Conservation (phyloP, 129 eudicot species). For the Oenanthe sinensis region DNA sequence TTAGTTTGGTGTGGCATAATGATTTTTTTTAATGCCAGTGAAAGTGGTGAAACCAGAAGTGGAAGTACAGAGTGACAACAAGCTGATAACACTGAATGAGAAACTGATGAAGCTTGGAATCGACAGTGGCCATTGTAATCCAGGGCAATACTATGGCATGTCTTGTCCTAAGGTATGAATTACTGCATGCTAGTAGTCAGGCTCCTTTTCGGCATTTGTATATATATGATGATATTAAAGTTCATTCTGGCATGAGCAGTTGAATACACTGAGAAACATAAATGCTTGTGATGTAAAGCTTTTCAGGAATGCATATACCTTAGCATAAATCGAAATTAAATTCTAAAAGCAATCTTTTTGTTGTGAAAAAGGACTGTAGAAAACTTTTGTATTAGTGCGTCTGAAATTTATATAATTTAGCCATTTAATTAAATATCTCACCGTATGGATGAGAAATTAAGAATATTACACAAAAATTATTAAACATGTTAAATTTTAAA, state of each 20-base stretch:
- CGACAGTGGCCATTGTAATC: constrained; percentile 12
- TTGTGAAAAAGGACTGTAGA: background rate
- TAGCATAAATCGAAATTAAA: background rate
- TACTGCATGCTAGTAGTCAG: background rate
- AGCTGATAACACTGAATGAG: constrained; percentile 10
- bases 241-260: background rate
- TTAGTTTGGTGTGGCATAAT: background rate
- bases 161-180: constrained; percentile 30
- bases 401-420: background rate
- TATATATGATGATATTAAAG: background rate
- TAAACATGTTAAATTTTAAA: background rate
- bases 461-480: background rate
- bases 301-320: background rate
- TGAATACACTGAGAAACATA: background rate
- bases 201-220: background rate
- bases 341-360: background rate
- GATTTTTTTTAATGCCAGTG: background rate
- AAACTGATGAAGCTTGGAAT: constrained; percentile 30
- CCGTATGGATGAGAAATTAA: background rate
- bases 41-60: constrained; percentile 10
- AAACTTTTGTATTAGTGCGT: background rate
- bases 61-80: background rate
- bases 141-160: constrained; percentile 26
- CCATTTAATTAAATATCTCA: too few species aligned
- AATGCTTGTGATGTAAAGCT: background rate